Percentiles rank a stretch among this genome's conserved stretches.
Conservation (phyloP, 2,329 filamentous ascomycete species). For the Orbilia blumenaviensis region DNA sequence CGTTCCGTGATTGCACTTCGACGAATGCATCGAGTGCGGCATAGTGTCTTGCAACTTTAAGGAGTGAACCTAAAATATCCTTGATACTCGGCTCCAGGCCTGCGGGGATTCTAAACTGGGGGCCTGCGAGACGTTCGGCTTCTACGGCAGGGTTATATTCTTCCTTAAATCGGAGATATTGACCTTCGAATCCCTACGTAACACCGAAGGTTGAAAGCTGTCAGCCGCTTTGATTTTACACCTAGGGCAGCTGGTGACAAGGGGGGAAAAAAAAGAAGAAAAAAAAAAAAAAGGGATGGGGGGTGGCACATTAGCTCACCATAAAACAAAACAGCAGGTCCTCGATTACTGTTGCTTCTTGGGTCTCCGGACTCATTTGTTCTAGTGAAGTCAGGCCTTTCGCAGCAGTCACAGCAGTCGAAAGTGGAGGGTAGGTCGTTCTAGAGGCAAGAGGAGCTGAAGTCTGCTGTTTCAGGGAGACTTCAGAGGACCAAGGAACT, state of each 20-base stretch:
- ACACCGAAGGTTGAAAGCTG: not conserved
- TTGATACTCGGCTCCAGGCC: slow-evolving; percentile 90
- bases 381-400: slow-evolving; percentile 74
- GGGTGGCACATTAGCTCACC: slow-evolving; percentile 59
- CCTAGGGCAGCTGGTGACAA: not conserved
- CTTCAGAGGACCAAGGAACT: slow-evolving; percentile 62
- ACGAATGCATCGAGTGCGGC: slow-evolving; percentile 90
- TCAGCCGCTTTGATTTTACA: not conserved
- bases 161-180: slow-evolving; percentile 88
- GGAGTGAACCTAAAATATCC: slow-evolving; percentile 85
- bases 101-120: slow-evolving; percentile 78
- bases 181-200: slow-evolving; percentile 83
- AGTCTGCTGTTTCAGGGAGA: slow-evolving; percentile 63
- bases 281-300: no score
- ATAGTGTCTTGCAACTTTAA: slow-evolving; percentile 94
- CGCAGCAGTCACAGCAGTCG: slow-evolving; percentile 73
- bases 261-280: no score
- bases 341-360: slow-evolving; percentile 87
- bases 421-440: slow-evolving; percentile 70
- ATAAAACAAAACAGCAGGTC: slow-evolving; percentile 95
- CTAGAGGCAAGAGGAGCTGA: slow-evolving; percentile 77
- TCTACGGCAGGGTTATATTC: slow-evolving; percentile 84
- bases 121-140: slow-evolving; percentile 84
- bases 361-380: slow-evolving; percentile 78
- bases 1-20: slow-evolving; percentile 89